phyloP scores from a whole-genome alignment of 176 grass and related monocot species.

The Bolboschoenus planiculmis region DNA sequence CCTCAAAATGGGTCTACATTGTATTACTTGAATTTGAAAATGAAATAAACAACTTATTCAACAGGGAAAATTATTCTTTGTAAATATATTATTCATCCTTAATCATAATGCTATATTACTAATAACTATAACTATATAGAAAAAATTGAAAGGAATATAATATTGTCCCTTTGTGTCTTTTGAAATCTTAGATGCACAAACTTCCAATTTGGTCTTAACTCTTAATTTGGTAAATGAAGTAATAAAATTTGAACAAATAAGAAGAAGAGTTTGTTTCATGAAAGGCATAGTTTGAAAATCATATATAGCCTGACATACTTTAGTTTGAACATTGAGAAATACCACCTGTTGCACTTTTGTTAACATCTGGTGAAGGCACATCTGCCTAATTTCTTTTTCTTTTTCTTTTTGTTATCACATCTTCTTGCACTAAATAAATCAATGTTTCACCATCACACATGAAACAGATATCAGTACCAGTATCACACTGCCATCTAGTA shows the following conservation, averaged over 20 bases:
- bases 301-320: constrained; percentile 7
- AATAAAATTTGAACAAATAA: background rate
- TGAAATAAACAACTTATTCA: background rate
- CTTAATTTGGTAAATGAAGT: background rate
- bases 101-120: background rate
- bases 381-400: background rate
- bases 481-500: background rate
- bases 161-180: background rate
- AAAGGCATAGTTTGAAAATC: background rate
- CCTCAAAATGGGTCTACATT: background rate
- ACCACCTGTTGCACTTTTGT: constrained; percentile 9
- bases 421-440: background rate
- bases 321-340: background rate
- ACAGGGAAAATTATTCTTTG: background rate
- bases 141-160: background rate
- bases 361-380: constrained; percentile 11
- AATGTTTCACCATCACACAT: background rate
- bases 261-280: background rate
- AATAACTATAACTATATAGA: background rate
- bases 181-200: background rate
- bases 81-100: background rate
- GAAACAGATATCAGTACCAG: no score
- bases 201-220: background rate
- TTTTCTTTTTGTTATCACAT: background rate
- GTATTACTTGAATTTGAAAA: background rate